Evolutionary conservation across 257 asterid species (phyloP), one percentile per base, ranked within the genome.

Genomic region (Solanum neorickii): DNA sequence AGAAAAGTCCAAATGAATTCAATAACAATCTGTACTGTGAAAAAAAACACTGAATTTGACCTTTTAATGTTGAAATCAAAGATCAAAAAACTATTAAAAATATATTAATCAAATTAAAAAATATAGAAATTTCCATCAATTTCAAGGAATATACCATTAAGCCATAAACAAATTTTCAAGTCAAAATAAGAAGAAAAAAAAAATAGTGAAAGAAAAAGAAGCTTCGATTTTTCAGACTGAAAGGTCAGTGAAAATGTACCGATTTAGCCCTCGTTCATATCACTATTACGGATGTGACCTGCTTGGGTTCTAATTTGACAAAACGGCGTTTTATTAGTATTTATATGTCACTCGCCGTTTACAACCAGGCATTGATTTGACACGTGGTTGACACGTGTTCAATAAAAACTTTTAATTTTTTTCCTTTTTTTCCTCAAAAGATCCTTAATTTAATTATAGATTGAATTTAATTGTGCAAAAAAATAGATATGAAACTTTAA

Each of bases 191-290:
- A 86, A 82, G 74, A 31, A 70, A 33, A 68, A 68, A 14, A 37
- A 12, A 21, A 76, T 35, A 33, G 37, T 29, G 46, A 29, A 41
- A 35, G 83, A 52, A 42, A 65, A 62, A 70, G 88, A 86, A 86
- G 88, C 84, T 86, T 86, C 88, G 60, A 73, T 72, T 86, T 86
- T 86, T 72, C 88, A 86, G 84, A 86, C 60, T 60, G 87, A 70
- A 44, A 14, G 49, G 83, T 68, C 69, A 62, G 87, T 46, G 59
- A 25, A 42, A 77, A 86, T 23, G 13, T 75, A 73, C 88, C 41
- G 25, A 29, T 33, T 35, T 86, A 60, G 42, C 88, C 66, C 41
- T 37, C 18, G 74, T 73, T 60, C 21, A 14, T 73, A 44, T 35
- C 73, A n/a, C 33, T 72, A 86, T 86, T 72, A 86, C 84, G 70